A percentile compares a stretch with the other conserved stretches of the same genome.
phyloP scores from a whole-genome alignment of 306 rosid genomes.

The Vachellia collinsii region DNA sequence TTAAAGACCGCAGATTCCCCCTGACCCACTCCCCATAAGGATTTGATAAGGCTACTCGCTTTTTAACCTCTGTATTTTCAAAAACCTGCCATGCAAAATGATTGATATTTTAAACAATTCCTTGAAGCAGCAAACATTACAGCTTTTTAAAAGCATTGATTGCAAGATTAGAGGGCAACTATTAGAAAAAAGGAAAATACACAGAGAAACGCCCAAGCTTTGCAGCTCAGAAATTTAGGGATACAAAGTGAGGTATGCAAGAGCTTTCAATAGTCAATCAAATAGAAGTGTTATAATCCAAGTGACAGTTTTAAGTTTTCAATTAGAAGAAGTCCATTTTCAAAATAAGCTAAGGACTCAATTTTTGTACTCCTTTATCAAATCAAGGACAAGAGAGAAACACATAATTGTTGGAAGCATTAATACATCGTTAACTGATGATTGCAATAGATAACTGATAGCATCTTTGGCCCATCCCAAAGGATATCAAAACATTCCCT shows the following conservation, averaged over 20 bases:
- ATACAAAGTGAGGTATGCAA: slow-evolving; percentile 15
- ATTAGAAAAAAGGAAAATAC: not conserved
- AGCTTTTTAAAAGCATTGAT: slow-evolving; percentile 19
- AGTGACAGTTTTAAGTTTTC: not conserved
- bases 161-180: not conserved
- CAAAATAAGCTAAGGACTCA: not conserved
- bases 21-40: slow-evolving; percentile 93
- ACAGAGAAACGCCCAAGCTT: slow-evolving; percentile 4
- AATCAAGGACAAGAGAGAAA: not conserved
- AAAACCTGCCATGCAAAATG: slow-evolving; percentile 69
- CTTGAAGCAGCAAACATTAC: slow-evolving; percentile 7
- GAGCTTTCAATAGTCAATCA: slow-evolving; percentile 24
- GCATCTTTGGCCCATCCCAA: not conserved
- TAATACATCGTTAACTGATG: not conserved
- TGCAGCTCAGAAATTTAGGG: slow-evolving; percentile 28
- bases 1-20: slow-evolving; percentile 78
- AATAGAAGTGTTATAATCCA: slow-evolving; percentile 1
- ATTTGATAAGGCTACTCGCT: slow-evolving; percentile 79
- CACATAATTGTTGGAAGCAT: not conserved
- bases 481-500: not conserved
- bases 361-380: slow-evolving; percentile 1
- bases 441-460: not conserved
- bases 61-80: slow-evolving; percentile 97
- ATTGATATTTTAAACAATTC: slow-evolving; percentile 35
- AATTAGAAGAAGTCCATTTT: not conserved